Percentiles rank a stretch among this genome's conserved stretches.
These are phyloP conservation scores for Hypoxylon rubiginosum DNA, from an alignment of 2,329 filamentous ascomycete species.

Conservation along the genomic window DNA sequence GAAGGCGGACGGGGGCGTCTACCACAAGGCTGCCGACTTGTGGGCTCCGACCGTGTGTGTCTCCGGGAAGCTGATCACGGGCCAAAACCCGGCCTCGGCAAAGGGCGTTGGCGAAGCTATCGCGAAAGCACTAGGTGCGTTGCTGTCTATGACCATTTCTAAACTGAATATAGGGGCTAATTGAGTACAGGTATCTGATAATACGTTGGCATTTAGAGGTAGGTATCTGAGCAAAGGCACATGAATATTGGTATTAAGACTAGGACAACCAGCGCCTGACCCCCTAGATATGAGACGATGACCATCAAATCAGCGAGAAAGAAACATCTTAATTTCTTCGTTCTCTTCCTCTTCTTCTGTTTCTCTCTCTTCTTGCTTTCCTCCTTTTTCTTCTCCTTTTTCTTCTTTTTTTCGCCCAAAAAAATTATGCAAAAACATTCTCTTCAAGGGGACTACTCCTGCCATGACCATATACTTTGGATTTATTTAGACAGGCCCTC, in stretches of 20 bases:
- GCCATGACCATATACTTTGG: too few species aligned
- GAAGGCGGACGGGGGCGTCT: slow-evolving; percentile 65
- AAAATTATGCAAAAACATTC: too few species aligned
- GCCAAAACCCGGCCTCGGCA: slow-evolving; percentile 68
- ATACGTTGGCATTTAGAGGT: background rate
- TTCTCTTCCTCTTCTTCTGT: too few species aligned
- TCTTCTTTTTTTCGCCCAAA: too few species aligned
- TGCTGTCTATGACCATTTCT: background rate
- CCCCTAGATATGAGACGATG: background rate
- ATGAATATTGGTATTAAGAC: background rate
- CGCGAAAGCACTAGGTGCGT: slow-evolving; percentile 10
- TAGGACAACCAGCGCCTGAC: background rate
- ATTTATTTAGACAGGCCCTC: too few species aligned
- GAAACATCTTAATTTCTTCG: too few species aligned
- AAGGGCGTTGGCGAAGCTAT: slow-evolving; percentile 57
- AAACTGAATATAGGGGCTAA: slow-evolving; percentile 1
- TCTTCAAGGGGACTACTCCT: too few species aligned
- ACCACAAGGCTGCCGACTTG: slow-evolving; percentile 66
- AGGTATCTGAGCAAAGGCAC: too few species aligned
- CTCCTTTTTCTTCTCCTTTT: too few species aligned
- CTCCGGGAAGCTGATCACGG: slow-evolving; percentile 65
- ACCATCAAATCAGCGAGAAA: too few species aligned
- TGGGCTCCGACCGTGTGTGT: slow-evolving; percentile 65
- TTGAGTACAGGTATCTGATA: background rate
- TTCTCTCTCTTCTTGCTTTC: too few species aligned